Evolutionary conservation across 2,329 filamentous ascomycete genomes (phyloP), one percentile per base, ranked within the genome.

Genomic region (Botrytis tulipae): DNA sequence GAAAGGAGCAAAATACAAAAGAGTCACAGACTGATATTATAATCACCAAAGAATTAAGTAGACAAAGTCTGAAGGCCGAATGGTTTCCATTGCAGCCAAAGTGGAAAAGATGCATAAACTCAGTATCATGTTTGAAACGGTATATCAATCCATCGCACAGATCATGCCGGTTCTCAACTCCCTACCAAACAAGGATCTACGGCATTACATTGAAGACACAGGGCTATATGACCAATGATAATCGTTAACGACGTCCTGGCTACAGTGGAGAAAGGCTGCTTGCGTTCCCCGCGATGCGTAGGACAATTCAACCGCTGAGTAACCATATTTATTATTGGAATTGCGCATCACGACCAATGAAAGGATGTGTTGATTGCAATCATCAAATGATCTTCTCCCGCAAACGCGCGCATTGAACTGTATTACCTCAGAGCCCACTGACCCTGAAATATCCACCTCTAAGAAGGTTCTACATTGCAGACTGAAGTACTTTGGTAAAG

Each of bases 101-200:
- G 66, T 71, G 22, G 25, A 29, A 66, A 67, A 35, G n/a, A 44
- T 46, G 61, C 61, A 67, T 67, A 54, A 59, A 20, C 51, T 72
- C 37, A 7, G 70, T 67, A 72, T 72, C 46, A 72, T 66, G 37
- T 72, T 72, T 72, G 70, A 72, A 72, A 72, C 70, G 61, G 37
- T 44, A 70, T 66, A 57, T 71, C 70, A 71, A 66, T 66, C 46
- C 54, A 71, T 71, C 60, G 70, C 70, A 71, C 60, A 66, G 70
- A 71, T 71, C 32, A 51, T 70, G 57, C n/a, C 25, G 42, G 40
- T 37, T 22, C 25, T 54, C 54, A 66, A 32, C 42, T n/a, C 46
- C 60, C 22, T 57, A 22, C 25, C n/a, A 51, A n/a, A 67, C 70
- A 67, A 67, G 61, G 70, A 32, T 72, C 48, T 51, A 37, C n/a